phyloP scores from a whole-genome alignment of 176 grass and related monocot genomes.

The Metroxylon sagu region DNA sequence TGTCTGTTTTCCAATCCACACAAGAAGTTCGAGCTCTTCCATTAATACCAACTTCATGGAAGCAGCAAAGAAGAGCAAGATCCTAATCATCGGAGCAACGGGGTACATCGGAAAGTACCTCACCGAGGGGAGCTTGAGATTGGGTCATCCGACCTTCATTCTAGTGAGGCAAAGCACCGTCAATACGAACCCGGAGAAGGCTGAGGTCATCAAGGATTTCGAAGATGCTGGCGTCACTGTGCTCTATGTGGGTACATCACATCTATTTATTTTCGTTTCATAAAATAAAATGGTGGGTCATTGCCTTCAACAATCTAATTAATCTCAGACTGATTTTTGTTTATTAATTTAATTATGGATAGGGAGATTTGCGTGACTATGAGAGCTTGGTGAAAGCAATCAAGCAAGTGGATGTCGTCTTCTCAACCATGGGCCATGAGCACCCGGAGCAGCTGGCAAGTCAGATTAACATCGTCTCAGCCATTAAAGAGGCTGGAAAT shows the following conservation, averaged over 20 bases:
- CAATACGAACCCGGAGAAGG: constrained; percentile 26
- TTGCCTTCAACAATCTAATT: no score
- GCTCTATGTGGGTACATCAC: constrained; percentile 6
- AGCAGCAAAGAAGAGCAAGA: constrained; percentile 27
- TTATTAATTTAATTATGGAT: constrained; percentile 6
- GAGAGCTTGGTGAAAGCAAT: constrained; percentile 46
- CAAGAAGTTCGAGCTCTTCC: no score
- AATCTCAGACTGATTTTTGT: no score
- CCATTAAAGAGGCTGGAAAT: constrained; percentile 56
- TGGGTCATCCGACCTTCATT: constrained; percentile 39
- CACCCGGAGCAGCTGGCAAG: constrained; percentile 23
- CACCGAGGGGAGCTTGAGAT: constrained; percentile 31
- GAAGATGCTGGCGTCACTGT: constrained; percentile 32
- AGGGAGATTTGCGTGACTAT: constrained; percentile 67
- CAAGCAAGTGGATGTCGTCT: constrained; percentile 42
- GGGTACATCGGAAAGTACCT: constrained; percentile 48
- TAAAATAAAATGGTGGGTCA: no score
- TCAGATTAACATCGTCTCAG: constrained; percentile 52
- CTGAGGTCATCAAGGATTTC: constrained; percentile 40
- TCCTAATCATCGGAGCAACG: constrained; percentile 47
- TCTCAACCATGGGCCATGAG: constrained; percentile 45
- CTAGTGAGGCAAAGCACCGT: constrained; percentile 32
- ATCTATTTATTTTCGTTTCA: no score
- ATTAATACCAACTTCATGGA: no score
- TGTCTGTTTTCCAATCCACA: no score